Conservation (phyloP, 139 green algal species). For the Coccomyxa sp. region DNA sequence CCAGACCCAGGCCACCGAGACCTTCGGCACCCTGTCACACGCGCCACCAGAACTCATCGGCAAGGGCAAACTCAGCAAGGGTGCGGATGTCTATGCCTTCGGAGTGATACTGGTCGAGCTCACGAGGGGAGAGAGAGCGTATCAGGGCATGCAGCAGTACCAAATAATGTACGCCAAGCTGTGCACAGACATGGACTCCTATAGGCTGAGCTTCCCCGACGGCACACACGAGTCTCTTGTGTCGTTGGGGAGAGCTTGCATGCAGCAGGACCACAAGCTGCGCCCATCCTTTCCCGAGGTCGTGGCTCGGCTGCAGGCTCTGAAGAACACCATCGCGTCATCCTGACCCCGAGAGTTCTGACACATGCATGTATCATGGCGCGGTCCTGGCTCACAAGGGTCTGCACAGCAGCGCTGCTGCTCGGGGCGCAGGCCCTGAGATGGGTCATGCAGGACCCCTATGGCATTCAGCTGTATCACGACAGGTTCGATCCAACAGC, state of each 20-base stretch:
- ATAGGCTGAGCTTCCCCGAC: too few species aligned
- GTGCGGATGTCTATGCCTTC: slow-evolving; percentile 21
- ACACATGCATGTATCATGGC: not conserved
- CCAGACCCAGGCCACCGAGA: not conserved
- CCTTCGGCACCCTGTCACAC: not conserved
- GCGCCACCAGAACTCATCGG: slow-evolving; percentile 16
- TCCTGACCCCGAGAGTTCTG: not conserved
- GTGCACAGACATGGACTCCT: too few species aligned
- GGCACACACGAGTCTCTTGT: too few species aligned
- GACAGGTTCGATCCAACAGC: not conserved
- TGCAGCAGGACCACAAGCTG: too few species aligned
- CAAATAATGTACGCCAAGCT: too few species aligned
- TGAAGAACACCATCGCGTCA: not conserved
- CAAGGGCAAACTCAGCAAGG: slow-evolving; percentile 16
- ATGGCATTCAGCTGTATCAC: not conserved
- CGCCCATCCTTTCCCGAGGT: too few species aligned
- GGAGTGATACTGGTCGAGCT: not conserved
- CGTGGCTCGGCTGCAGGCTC: not conserved
- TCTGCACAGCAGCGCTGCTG: not conserved
- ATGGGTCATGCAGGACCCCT: not conserved
- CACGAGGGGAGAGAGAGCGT: not conserved
- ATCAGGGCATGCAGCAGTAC: not conserved
- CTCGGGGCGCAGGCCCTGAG: not conserved
- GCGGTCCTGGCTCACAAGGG: not conserved
- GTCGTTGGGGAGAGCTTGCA: too few species aligned